Evolutionary conservation across 2,329 filamentous ascomycete species (phyloP), one percentile per base, ranked within the genome.

Genomic region (Cladosporium sp.): DNA sequence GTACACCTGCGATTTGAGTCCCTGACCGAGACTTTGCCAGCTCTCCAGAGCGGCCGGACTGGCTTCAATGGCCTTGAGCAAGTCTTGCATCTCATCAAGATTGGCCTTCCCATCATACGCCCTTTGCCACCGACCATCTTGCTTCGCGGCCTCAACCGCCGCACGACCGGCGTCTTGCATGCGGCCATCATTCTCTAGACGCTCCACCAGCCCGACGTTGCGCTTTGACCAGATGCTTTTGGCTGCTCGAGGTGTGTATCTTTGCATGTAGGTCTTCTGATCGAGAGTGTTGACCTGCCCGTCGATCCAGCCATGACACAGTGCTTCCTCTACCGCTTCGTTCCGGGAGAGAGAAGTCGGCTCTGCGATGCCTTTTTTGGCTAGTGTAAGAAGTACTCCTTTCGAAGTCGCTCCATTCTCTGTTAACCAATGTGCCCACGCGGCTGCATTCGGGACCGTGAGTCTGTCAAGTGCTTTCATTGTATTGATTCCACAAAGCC

Each of bases 301-400:
- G 66, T 87, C 83, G 59, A 86, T 87, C 84, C 84, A 87, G 42
- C 84, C 84, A 65, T 80, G 82, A 67, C 83, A 86, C 6, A 87
- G 74, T 1, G 83, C 83, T 36, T 75, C 70, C 65, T 85, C 80
- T 17, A 86, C 75, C 1, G 83, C 83, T 66, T 84, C 69, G 6
- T 72, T 60, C 65, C 76, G 66, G 15, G 75, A 77, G 14, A 84
- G 70, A 0, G 80, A 79, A 1, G 65, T 66, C 4, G 64, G 63
- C 1, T 40, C 19, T 9, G 36, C 58, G 36, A 58, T 60, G 42
- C 54, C 61, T 51, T 66, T 67, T 22, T 66, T 68, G 8, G 65
- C 66, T 5, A 68, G 38, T 0, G 61, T 64, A 2, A 68, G 62
- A 59, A 60, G 63, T 43, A 68, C 64, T 20, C 66, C 66, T 9